Conservation (phyloP, 2,329 filamentous ascomycete genomes). For the Hypoxylon sp. region DNA sequence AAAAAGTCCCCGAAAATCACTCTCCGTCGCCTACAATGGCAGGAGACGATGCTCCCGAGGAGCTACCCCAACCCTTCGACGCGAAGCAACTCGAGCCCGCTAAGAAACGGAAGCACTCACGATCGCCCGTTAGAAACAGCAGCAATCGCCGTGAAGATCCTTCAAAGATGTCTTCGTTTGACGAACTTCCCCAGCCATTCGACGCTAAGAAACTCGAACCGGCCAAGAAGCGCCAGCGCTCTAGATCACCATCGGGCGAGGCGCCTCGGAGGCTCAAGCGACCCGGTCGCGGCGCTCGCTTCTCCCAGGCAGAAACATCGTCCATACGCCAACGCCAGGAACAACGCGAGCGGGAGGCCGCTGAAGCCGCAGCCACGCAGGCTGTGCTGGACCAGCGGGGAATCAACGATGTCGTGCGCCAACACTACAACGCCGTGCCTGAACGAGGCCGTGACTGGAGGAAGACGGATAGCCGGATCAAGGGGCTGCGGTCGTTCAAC, state of each 20-base stretch:
- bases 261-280: constrained; percentile 76
- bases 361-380: constrained; percentile 57
- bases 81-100: constrained; percentile 59
- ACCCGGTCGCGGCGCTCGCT: constrained; percentile 75
- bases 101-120: constrained; percentile 59
- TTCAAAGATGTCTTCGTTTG: constrained; percentile 45
- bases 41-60: constrained; percentile 54
- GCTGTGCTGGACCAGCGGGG: constrained; percentile 67
- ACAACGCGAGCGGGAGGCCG: constrained; percentile 67
- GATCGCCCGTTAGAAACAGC: constrained; percentile 55
- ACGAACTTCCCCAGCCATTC: constrained; percentile 72
- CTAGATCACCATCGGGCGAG: constrained; percentile 62
- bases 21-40: constrained; percentile 53
- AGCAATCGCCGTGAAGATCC: constrained; percentile 50
- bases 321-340: constrained; percentile 75
- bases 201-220: constrained; percentile 71
- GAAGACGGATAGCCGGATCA: constrained; percentile 93
- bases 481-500: constrained; percentile 93
- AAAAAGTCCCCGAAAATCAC: constrained; percentile 22
- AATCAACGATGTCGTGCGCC: constrained; percentile 87
- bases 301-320: constrained; percentile 77
- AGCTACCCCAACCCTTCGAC: constrained; percentile 60
- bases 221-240: constrained; percentile 71
- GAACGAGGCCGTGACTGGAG: constrained; percentile 96
- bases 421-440: constrained; percentile 97